phyloP scores from a whole-genome alignment of 129 eudicot species.

The Saussurea involucrata region DNA sequence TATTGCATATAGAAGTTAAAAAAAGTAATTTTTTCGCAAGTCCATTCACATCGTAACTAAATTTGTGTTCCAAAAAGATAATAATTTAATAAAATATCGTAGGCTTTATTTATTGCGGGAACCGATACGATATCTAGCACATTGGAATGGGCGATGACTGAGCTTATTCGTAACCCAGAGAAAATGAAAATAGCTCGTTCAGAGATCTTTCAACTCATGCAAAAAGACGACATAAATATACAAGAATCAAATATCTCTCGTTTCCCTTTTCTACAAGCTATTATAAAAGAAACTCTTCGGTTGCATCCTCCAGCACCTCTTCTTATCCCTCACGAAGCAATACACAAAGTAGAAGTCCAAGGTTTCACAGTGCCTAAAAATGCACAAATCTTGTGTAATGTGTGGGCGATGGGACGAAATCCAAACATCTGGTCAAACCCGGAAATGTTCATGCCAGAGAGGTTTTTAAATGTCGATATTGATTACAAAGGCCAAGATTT shows the following conservation, averaged over 20 bases:
- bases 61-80: not conserved
- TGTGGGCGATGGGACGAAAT: constrained; percentile 43
- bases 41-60: not conserved
- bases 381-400: constrained; percentile 32
- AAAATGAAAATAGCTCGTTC: constrained; percentile 14
- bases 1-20: not conserved
- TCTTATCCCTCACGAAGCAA: constrained; percentile 28
- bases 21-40: too few relatives aligned
- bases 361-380: constrained; percentile 33
- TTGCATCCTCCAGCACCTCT: constrained; percentile 37
- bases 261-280: constrained; percentile 34
- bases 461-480: constrained; percentile 16
- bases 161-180: constrained; percentile 18
- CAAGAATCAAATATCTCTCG: constrained; percentile 34
- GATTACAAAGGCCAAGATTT: constrained; percentile 30
- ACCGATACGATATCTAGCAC: constrained; percentile 27
- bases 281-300: constrained; percentile 38
- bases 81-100: not conserved
- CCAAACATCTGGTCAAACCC: constrained; percentile 25
- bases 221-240: not conserved
- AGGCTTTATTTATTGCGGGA: constrained; percentile 34
- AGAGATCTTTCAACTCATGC: constrained; percentile 21
- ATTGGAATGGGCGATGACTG: constrained; percentile 45
- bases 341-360: constrained; percentile 15
- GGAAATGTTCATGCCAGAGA: constrained; percentile 29